Percentiles rank a stretch among this genome's conserved stretches.
Conservation (phyloP, 148 eudicot genomes). For the Linanthus parryae region DNA sequence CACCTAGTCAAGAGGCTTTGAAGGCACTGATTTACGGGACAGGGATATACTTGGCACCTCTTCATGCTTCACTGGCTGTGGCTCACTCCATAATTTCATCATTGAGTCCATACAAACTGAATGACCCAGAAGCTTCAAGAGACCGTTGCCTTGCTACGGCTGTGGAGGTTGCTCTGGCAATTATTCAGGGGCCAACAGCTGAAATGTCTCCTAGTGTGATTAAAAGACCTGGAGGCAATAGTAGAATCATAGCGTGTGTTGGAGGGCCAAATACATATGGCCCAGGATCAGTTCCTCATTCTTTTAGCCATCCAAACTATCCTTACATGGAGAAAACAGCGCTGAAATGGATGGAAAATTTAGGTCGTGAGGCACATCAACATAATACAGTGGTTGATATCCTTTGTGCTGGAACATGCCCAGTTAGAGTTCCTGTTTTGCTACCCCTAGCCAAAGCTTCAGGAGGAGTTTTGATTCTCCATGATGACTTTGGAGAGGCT, state of each 20-base stretch:
- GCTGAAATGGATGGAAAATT: conserved; percentile 81
- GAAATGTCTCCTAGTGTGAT: conserved; percentile 79
- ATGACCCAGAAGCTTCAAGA: conserved; percentile 67
- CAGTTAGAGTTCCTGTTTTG: conserved; percentile 75
- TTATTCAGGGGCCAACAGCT: conserved; percentile 81
- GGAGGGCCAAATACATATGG: conserved; percentile 89
- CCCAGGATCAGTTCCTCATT: conserved; percentile 91
- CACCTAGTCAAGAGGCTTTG: conserved; percentile 65
- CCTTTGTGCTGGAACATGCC: conserved; percentile 91
- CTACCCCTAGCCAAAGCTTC: conserved; percentile 85
- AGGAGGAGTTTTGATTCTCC: conserved; percentile 80
- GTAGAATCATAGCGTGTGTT: conserved; percentile 82
- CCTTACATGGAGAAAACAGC: conserved; percentile 82
- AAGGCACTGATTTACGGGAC: conserved; percentile 83
- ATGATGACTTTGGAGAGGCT: conserved; percentile 97
- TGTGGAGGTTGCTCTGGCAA: conserved; percentile 79
- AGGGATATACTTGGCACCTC: conserved; percentile 77
- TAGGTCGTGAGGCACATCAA: conserved; percentile 76
- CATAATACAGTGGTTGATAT: conserved; percentile 77
- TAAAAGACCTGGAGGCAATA: conserved; percentile 73
- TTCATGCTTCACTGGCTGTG: conserved; percentile 84
- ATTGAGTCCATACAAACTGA: conserved; percentile 54
- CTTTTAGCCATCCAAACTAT: conserved; percentile 79
- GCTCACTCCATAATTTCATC: conserved; percentile 85
- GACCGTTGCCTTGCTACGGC: conserved; percentile 93